Conservation (phyloP, 2,329 filamentous ascomycete genomes). For the Claviceps pusilla region DNA sequence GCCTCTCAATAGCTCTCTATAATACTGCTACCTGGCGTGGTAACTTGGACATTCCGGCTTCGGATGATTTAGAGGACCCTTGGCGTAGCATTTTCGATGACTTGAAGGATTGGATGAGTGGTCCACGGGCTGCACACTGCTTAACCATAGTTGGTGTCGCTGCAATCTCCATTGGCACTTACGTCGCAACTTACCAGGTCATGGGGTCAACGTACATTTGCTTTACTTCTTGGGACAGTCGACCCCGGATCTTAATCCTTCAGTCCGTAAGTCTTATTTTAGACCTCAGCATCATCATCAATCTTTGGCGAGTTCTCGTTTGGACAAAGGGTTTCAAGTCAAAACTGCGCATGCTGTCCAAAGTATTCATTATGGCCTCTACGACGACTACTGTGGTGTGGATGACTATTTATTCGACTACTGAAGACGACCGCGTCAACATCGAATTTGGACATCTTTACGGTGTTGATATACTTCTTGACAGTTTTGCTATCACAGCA, state of each 20-base stretch:
- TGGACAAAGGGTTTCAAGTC: constrained; percentile 34
- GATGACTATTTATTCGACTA: constrained; percentile 17
- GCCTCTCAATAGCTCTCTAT: constrained; percentile 28
- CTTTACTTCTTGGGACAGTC: constrained; percentile 26
- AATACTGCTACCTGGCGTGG: constrained; percentile 25
- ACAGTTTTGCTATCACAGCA: constrained; percentile 29
- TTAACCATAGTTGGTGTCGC: constrained; percentile 21
- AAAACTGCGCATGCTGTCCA: constrained; percentile 30
- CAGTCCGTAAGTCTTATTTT: constrained; percentile 30
- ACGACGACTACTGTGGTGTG: constrained; percentile 24
- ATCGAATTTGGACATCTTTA: constrained; percentile 29
- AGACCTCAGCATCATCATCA: constrained; percentile 31
- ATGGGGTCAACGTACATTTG: constrained; percentile 37
- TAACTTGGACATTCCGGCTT: constrained; percentile 15
- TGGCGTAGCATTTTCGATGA: constrained; percentile 35
- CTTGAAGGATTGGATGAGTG: constrained; percentile 29
- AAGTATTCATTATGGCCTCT: constrained; percentile 26
- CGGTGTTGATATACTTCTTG: constrained; percentile 32
- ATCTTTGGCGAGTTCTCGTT: constrained; percentile 35
- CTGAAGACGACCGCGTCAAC: constrained; percentile 9
- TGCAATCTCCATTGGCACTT: constrained; percentile 29
- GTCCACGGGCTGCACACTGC: constrained; percentile 22
- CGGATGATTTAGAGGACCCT: constrained; percentile 28
- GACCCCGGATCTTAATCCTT: constrained; percentile 20
- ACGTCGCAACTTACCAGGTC: constrained; percentile 22